Conservation (phyloP, 108 stramenopile genomes). For the Ochromonas danica region DNA sequence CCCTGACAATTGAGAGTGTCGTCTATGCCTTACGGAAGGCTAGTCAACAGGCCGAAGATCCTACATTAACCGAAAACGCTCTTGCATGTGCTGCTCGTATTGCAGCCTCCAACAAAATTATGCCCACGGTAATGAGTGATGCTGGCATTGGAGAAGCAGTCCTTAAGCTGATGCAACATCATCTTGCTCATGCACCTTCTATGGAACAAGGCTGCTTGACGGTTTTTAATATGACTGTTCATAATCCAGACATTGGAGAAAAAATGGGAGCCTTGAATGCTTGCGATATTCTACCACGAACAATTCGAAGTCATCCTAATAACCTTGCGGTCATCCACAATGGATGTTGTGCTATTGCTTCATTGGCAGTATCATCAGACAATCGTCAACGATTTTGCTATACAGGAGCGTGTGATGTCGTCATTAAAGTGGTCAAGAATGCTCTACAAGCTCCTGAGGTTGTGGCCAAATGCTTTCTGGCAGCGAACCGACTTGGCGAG, state of each 20-base stretch:
- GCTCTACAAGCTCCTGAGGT: neutral
- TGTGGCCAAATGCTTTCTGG: neutral
- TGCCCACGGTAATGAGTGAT: neutral
- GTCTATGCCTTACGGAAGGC: neutral
- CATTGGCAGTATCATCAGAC: neutral
- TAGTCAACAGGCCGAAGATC: neutral
- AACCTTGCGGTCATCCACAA: neutral
- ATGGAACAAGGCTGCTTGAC: neutral
- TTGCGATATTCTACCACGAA: constrained; percentile 3
- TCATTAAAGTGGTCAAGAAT: neutral
- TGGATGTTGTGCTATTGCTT: neutral
- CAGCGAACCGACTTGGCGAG: neutral
- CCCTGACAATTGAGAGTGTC: neutral
- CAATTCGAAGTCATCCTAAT: neutral
- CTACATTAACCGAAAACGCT: neutral
- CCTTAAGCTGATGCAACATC: neutral
- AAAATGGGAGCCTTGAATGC: neutral
- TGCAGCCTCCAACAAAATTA: constrained; percentile 1
- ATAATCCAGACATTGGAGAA: neutral
- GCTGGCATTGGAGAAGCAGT: neutral
- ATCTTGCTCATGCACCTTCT: neutral
- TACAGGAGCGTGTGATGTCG: constrained; percentile 17
- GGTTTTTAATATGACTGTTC: neutral
- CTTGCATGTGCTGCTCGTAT: neutral
- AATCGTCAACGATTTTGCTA: neutral